Percentiles rank a stretch among this genome's conserved stretches.
Conservation (phyloP, 371 early-diverging fungal genomes). For the Mucor irregularis region DNA sequence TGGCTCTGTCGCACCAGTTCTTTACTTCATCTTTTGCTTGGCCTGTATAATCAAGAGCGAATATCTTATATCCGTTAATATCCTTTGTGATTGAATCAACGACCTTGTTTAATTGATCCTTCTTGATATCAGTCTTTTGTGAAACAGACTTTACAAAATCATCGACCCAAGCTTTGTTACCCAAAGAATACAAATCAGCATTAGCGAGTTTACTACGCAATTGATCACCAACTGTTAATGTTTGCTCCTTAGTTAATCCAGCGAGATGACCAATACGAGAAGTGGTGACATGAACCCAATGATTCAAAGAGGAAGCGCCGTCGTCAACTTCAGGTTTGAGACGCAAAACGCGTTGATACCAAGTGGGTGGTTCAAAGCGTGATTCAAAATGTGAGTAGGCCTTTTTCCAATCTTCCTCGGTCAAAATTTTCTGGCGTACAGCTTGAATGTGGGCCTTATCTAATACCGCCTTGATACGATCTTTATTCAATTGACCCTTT, state of each 20-base stretch:
- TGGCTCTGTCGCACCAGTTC: conserved; percentile 5
- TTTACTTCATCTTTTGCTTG: conserved; percentile 5
- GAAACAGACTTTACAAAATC: conserved; percentile 6
- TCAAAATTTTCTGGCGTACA: conserved; percentile 16
- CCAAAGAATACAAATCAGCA: conserved; percentile 15
- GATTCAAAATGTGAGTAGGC: conserved; percentile 11
- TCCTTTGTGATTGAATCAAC: conserved; percentile 19
- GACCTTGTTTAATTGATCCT: conserved; percentile 15
- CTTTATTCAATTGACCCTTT: conserved; percentile 24
- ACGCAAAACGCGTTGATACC: conserved; percentile 28
- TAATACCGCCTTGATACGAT: conserved; percentile 15
- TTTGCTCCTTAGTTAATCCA: conserved; percentile 17
- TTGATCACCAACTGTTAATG: conserved; percentile 6
- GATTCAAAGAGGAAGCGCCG: conserved; percentile 12
- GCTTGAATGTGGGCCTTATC: conserved; percentile 19
- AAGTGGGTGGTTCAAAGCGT: conserved; percentile 10
- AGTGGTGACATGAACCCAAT: conserved; percentile 13
- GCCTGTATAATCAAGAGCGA: conserved; percentile 18
- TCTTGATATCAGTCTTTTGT: conserved; percentile 14
- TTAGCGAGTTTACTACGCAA: conserved; percentile 8
- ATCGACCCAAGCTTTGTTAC: conserved; percentile 20
- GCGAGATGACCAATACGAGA: neutral
- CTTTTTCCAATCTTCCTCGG: conserved; percentile 27
- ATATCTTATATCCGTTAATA: conserved; percentile 16
- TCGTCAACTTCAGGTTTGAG: conserved; percentile 23